Base-by-base conservation (phyloP, 306 rosid genomes). In the Citrullus mucosospermus region DNA sequence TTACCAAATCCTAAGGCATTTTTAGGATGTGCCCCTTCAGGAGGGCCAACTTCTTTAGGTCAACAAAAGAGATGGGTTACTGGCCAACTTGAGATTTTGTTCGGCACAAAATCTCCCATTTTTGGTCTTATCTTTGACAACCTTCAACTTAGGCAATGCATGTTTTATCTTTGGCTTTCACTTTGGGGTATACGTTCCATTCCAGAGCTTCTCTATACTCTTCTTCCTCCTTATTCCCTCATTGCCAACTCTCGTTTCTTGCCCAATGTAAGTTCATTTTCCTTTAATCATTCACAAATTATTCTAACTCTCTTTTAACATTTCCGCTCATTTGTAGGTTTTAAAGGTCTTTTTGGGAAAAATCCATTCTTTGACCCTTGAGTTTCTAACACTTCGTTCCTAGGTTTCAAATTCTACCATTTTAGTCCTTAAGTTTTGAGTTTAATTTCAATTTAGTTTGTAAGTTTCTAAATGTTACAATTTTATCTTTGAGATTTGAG, bases 11-110 rank as follows among this genome's bases (percentile, higher is more conserved):
- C 96, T 28, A 60, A 80, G 0, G 88, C 82, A 4, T 91, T 93
- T 76, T 53, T 74, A 4, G 97, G 98, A 0, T 81, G 84, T 71
- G 89, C 88, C 7, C 96, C 92, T 1, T 7, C 38, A 0, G 80
- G 87, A 9, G 88, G 84, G 11, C 92, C 96, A 20, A 20, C n/a
- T 3, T 12, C 87, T 3, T 68, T 89, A 87, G 58, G 79, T 17
- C 97, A 93, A 82, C 87, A 81, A 11, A 93, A 88, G 80, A 90
- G 97, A 79, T 88, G 93, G 96, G 84, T 86, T 65, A 83, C 86
- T 0, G 92, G 93, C 7, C 41, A 85, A 43, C 80, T 91, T 54
- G 93, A 90, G 82, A 65, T 88, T 17, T 48, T 90, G 20, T 51
- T 87, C 12, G 82, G 87, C 80, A 83, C 72, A 11, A 80, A 90